Evolutionary conservation across 2,329 filamentous ascomycete genomes (phyloP).

Genomic region (Periconia sp.): DNA sequence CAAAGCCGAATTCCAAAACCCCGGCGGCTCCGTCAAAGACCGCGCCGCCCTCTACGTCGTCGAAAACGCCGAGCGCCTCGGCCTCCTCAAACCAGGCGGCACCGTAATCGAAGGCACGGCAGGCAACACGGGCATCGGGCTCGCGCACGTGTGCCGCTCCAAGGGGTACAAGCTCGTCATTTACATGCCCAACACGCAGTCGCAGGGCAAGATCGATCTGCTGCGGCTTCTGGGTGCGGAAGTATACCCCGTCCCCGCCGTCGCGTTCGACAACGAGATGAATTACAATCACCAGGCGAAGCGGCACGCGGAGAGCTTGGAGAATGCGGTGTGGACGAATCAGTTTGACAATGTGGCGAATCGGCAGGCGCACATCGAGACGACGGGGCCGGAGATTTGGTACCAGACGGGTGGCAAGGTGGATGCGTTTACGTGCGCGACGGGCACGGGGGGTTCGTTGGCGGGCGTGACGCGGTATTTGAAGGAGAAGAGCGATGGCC

Average conservation of each 20-base stretch:
- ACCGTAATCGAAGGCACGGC: constrained; percentile 97
- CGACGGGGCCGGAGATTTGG: constrained; percentile 97
- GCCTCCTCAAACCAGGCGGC: constrained; percentile 78
- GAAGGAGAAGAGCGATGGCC: constrained; percentile 76
- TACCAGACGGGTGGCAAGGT: constrained; percentile 81
- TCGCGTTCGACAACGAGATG: constrained; percentile 89
- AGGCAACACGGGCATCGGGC: constrained; percentile 95
- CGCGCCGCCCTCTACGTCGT: constrained; percentile 93
- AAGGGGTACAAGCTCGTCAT: constrained; percentile 95
- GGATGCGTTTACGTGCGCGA: constrained; percentile 94
- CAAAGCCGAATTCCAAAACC: constrained; percentile 99
- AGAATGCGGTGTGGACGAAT: constrained; percentile 96
- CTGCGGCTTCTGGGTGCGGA: constrained; percentile 88
- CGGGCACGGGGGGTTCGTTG: constrained; percentile 88
- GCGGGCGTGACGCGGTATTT: constrained; percentile 87
- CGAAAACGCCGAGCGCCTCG: constrained; percentile 86
- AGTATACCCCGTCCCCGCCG: constrained; percentile 92
- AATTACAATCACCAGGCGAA: constrained; percentile 98
- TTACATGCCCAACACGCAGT: constrained; percentile 99
- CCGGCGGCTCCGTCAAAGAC: constrained; percentile 94
- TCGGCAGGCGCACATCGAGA: constrained; percentile 90
- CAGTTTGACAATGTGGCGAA: constrained; percentile 98
- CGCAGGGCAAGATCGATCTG: constrained; percentile 95
- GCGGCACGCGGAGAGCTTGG: constrained; percentile 80
- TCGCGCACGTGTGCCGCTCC: constrained; percentile 92